These are phyloP conservation scores for Aspergillus nanangensis DNA, from an alignment of 495 filamentous ascomycete genomes.

Conservation along the genomic window DNA sequence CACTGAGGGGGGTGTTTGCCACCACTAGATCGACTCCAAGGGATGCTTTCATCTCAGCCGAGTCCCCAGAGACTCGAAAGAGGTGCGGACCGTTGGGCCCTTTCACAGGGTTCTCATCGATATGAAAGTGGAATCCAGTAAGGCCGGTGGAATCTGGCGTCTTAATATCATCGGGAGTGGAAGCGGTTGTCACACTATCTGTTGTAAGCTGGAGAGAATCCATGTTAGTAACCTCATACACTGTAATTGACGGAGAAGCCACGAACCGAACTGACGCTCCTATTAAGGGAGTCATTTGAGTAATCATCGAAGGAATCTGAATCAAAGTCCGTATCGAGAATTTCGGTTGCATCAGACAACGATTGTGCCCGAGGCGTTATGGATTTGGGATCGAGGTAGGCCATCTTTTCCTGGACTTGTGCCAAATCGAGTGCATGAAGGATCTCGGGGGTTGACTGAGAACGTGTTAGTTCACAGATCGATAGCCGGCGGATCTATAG, in stretches of 20 bases:
- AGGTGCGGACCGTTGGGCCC: constrained; percentile 84
- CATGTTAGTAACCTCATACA: too few relatives aligned
- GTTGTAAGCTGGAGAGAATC: constrained; percentile 12
- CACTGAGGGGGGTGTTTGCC: constrained; percentile 56
- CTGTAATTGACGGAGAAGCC: neutral
- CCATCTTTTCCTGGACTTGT: constrained; percentile 5
- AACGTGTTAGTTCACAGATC: constrained; percentile 1
- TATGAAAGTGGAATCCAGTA: constrained; percentile 41
- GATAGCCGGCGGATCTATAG: too few relatives aligned
- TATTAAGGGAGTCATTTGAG: constrained; percentile 49
- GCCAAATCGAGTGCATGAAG: constrained; percentile 4
- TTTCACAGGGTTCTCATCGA: constrained; percentile 28
- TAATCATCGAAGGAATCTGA: constrained; percentile 56
- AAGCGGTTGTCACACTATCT: constrained; percentile 15
- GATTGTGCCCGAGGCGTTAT: neutral
- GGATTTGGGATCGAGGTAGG: neutral
- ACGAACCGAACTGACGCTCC: constrained; percentile 32
- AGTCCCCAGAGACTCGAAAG: constrained; percentile 55
- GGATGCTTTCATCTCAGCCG: constrained; percentile 23
- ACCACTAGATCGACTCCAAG: constrained; percentile 57
- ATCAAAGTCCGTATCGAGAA: constrained; percentile 71
- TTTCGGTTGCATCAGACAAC: constrained; percentile 61
- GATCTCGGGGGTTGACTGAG: constrained; percentile 1
- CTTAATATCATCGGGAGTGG: constrained; percentile 13
- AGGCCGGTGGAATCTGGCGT: constrained; percentile 9